A percentile compares a stretch with the other conserved stretches of the same genome.
Evolutionary conservation across 176 grass and related monocot species (phyloP).

Genomic region (Zizania latifolia): DNA sequence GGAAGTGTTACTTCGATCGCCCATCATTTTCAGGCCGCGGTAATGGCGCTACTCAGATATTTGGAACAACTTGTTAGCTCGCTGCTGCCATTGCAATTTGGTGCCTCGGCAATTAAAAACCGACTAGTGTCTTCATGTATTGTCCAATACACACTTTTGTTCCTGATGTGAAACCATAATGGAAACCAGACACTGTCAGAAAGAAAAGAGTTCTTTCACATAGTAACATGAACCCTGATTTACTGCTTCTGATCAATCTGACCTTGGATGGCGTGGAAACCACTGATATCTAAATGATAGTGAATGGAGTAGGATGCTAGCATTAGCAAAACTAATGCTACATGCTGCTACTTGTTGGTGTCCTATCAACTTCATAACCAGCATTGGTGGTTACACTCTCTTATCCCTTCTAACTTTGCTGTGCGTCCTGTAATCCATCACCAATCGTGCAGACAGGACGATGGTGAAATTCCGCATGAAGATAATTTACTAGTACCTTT

Average conservation of each 20-base stretch:
- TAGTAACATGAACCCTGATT: not conserved
- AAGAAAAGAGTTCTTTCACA: not conserved
- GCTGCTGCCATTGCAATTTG: not conserved
- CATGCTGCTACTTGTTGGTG: conserved; percentile 5
- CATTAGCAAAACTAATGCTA: conserved; percentile 4
- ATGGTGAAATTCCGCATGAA: conserved; percentile 13
- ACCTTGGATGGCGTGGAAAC: conserved; percentile 30
- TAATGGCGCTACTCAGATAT: not conserved
- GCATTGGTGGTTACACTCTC: conserved; percentile 14
- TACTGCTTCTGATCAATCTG: conserved; percentile 3
- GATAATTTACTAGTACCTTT: not conserved
- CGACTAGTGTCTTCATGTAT: not conserved
- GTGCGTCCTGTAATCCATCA: too few species aligned
- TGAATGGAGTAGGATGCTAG: conserved; percentile 15
- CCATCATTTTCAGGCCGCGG: conserved; percentile 14
- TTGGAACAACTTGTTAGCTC: not conserved
- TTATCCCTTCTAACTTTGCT: conserved; percentile 9
- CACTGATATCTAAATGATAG: conserved; percentile 29
- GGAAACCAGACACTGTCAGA: not conserved
- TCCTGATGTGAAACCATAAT: not conserved
- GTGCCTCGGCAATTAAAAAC: not conserved
- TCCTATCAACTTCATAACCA: conserved; percentile 9
- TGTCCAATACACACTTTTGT: not conserved
- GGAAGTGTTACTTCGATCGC: not conserved
- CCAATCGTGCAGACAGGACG: conserved; percentile 1